Percentiles rank a stretch among this genome's conserved stretches.
Evolutionary conservation across 2,329 filamentous ascomycete species (phyloP).

Genomic region (Aspergillus ruber): DNA sequence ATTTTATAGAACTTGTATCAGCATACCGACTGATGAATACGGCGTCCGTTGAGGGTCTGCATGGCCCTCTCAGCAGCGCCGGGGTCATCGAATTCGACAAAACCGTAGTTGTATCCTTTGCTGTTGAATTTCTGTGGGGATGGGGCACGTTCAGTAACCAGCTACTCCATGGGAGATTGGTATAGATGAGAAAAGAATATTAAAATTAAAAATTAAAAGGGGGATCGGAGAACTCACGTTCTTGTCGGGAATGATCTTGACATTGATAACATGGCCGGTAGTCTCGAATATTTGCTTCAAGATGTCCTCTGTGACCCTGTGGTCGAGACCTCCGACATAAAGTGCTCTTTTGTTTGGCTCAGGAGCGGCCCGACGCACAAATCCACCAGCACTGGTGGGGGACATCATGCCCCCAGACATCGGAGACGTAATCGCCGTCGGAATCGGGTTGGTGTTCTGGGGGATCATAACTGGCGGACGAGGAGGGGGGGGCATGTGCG

Average conservation of each 20-base stretch:
- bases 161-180: too few species aligned
- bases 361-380: constrained; percentile 81
- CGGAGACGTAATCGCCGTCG: constrained; percentile 83
- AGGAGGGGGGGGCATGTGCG: constrained; percentile 83
- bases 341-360: constrained; percentile 98
- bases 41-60: constrained; percentile 90
- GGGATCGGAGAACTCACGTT: constrained; percentile 61
- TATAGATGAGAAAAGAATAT: constrained; percentile 1
- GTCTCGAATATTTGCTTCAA: constrained; percentile 98
- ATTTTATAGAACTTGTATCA: background rate
- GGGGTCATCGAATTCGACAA: constrained; percentile 97
- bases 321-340: constrained; percentile 92
- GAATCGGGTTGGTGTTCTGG: constrained; percentile 92
- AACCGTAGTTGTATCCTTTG: constrained; percentile 98
- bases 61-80: constrained; percentile 94
- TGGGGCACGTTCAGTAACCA: too few species aligned
- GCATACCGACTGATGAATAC: constrained; percentile 89
- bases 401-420: constrained; percentile 76
- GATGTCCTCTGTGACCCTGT: constrained; percentile 91
- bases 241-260: constrained; percentile 99
- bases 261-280: constrained; percentile 93
- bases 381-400: constrained; percentile 72
- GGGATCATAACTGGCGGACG: constrained; percentile 80
- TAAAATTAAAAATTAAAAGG: constrained; percentile 2
- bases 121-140: constrained; percentile 50